phyloP scores from a whole-genome alignment of 176 grass and related monocot species.

The Rhipidocladum racemiflorum region DNA sequence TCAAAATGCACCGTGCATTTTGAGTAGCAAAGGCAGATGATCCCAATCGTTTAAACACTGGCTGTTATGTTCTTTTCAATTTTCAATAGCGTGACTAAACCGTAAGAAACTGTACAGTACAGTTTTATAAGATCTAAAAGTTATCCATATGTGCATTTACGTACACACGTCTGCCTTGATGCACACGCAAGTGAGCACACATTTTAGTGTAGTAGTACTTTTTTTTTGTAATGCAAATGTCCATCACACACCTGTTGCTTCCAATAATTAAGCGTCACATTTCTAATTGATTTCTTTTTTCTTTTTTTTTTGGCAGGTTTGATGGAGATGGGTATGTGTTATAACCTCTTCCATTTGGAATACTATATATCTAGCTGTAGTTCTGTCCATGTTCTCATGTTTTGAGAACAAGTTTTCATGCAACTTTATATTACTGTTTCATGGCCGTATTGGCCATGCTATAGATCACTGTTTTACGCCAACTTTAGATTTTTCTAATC shows the following conservation, averaged over 20 bases:
- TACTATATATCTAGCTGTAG: not conserved
- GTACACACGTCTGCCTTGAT: not conserved
- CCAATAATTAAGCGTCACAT: not conserved
- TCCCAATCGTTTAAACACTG: not conserved
- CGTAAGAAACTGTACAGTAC: not conserved
- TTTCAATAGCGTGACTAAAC: not conserved
- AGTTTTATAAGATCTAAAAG: not conserved
- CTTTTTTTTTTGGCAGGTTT: slow-evolving; percentile 63
- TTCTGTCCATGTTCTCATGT: not conserved
- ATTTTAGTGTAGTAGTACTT: not conserved
- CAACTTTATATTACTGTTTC: not conserved
- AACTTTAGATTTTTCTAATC: not conserved
- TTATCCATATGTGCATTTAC: not conserved
- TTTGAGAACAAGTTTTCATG: not conserved
- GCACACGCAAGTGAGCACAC: not conserved
- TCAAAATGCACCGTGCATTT: too few relatives aligned
- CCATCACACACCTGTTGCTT: not conserved
- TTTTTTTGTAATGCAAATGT: not conserved
- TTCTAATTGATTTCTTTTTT: slow-evolving; percentile 1
- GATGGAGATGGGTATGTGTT: slow-evolving; percentile 89
- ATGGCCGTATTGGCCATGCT: not conserved
- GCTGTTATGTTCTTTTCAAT: not conserved
- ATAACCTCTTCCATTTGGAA: slow-evolving; percentile 3
- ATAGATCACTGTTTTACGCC: not conserved
- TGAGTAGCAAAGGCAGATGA: too few relatives aligned